Percentiles rank a stretch among this genome's conserved stretches.
phyloP scores from a whole-genome alignment of 345 rosid species.

The Hibiscus mutabilis region DNA sequence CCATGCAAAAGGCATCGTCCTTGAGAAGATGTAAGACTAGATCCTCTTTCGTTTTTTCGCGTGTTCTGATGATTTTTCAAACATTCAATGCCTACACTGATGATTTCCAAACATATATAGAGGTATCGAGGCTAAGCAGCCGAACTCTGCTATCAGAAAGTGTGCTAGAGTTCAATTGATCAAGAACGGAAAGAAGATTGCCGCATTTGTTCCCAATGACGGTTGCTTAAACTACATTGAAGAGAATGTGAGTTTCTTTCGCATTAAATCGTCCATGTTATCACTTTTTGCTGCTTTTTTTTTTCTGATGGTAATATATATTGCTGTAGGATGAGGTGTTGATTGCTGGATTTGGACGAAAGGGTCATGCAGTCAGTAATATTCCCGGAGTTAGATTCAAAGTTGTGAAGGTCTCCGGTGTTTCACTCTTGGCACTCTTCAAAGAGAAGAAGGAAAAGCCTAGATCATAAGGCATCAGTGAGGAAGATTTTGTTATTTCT shows the following conservation, averaged over 20 bases:
- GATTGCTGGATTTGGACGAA: slow-evolving; percentile 69
- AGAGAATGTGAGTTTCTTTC: slow-evolving; percentile 36
- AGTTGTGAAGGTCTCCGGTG: slow-evolving; percentile 74
- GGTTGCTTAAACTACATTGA: slow-evolving; percentile 60
- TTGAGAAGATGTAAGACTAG: slow-evolving; percentile 48
- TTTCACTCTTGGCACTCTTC: slow-evolving; percentile 57
- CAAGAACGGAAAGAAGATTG: slow-evolving; percentile 68
- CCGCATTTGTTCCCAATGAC: slow-evolving; percentile 58
- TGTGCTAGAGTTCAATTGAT: slow-evolving; percentile 67
- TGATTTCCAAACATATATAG: slow-evolving; percentile 7
- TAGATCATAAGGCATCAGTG: slow-evolving; percentile 24
- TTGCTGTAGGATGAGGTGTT: slow-evolving; percentile 54
- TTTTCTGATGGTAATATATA: not conserved
- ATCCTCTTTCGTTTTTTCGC: not conserved
- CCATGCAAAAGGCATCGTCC: slow-evolving; percentile 65
- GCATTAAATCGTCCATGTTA: not conserved
- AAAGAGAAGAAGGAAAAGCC: slow-evolving; percentile 51
- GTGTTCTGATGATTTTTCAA: not conserved
- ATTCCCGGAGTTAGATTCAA: slow-evolving; percentile 79
- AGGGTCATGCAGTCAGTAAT: slow-evolving; percentile 74
- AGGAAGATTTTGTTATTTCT: slow-evolving; percentile 6
- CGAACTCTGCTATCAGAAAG: slow-evolving; percentile 69
- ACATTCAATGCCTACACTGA: not conserved
- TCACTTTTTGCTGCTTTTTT: not conserved
- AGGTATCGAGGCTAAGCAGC: slow-evolving; percentile 52